Conservation (phyloP, 2,329 filamentous ascomycete genomes). For the Botryotinia convoluta region DNA sequence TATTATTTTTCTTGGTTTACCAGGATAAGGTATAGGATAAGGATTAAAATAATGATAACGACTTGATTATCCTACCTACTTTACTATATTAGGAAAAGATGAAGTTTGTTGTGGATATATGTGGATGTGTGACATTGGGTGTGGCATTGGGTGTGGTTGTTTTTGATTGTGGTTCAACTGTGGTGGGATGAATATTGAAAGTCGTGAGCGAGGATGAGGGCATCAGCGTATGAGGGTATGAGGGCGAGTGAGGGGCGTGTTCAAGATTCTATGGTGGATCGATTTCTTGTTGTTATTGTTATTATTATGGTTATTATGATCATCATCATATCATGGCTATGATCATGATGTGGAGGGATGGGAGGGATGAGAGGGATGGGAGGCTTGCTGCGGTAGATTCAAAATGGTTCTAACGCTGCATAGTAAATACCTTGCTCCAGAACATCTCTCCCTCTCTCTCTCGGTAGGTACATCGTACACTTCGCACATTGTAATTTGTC, state of each 20-base stretch:
- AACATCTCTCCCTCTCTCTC: not conserved
- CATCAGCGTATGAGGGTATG: not conserved
- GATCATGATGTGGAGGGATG: not conserved
- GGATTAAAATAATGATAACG: not conserved
- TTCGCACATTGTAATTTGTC: not conserved
- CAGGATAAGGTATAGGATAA: not conserved
- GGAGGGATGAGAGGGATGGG: not conserved
- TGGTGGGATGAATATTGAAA: not conserved
- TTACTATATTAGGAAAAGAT: not conserved
- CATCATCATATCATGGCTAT: not conserved
- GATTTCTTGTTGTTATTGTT: not conserved
- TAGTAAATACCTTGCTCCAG: not conserved
- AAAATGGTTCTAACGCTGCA: not conserved
- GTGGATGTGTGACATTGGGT: not conserved
- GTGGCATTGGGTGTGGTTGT: not conserved
- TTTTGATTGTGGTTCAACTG: not conserved
- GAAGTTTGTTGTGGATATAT: not conserved
- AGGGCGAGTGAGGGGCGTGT: not conserved
- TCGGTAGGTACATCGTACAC: not conserved
- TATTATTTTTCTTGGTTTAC: not conserved
- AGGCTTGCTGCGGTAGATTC: not conserved
- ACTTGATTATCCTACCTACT: not conserved
- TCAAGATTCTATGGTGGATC: not conserved
- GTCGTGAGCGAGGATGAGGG: not conserved
- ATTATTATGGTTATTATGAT: not conserved